A percentile compares a stretch with the other conserved stretches of the same genome.
These are phyloP conservation scores for Scedosporium boydii DNA, from an alignment of 2,329 filamentous ascomycete genomes.

Conservation along the genomic window DNA sequence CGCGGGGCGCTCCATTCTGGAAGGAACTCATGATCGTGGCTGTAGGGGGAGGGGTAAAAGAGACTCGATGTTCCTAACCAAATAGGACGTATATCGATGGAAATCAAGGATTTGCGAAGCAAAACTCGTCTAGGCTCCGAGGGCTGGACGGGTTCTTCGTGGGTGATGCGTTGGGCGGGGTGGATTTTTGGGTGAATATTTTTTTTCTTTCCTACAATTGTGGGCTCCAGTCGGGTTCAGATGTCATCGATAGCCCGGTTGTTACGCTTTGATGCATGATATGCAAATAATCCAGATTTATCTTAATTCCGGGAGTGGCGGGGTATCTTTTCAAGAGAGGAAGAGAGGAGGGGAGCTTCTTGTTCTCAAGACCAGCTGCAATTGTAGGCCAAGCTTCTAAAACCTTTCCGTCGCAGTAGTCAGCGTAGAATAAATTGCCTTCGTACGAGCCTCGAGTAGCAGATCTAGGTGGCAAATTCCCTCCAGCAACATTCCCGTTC, in stretches of 20 bases:
- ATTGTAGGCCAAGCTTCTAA: too few relatives aligned
- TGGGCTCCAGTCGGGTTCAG: conserved; percentile 3
- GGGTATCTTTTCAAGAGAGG: neutral
- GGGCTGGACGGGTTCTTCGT: conserved; percentile 1
- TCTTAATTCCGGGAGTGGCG: neutral
- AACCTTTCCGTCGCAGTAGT: too few relatives aligned
- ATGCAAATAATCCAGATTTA: neutral
- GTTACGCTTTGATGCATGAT: neutral
- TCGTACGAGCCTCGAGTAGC: too few relatives aligned
- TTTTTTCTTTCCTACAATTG: conserved; percentile 5
- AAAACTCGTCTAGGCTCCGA: neutral
- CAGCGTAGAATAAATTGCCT: too few relatives aligned
- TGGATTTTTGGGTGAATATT: conserved; percentile 7
- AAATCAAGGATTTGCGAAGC: neutral
- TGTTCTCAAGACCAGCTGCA: too few relatives aligned
- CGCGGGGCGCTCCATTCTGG: conserved; percentile 53
- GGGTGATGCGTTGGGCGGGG: conserved; percentile 5
- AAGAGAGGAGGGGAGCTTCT: neutral
- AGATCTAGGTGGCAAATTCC: too few relatives aligned
- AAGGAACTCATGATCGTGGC: conserved; percentile 45
- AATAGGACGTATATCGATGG: neutral
- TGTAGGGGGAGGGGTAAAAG: neutral
- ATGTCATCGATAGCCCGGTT: neutral
- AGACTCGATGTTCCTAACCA: neutral
- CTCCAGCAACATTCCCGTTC: too few relatives aligned